These are phyloP conservation scores for Oropetium thomaeum DNA, from an alignment of 176 grass and related monocot species.

Conservation along the genomic window DNA sequence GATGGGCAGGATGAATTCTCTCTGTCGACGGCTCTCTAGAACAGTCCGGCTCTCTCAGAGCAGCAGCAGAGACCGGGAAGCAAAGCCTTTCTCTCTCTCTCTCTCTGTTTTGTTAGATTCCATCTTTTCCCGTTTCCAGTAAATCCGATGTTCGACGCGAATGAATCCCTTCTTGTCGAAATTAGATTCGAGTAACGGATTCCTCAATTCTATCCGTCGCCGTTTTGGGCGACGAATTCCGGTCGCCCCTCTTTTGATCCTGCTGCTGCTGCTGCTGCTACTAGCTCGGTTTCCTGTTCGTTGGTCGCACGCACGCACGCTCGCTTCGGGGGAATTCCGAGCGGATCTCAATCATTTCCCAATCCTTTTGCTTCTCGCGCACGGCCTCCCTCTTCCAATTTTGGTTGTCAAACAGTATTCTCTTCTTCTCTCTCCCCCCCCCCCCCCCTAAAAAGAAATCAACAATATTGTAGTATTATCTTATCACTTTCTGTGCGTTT, in stretches of 20 bases:
- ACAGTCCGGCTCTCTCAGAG: not conserved
- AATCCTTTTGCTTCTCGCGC: not conserved
- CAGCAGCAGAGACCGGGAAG: not conserved
- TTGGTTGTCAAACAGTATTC: too few relatives aligned
- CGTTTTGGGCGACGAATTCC: not conserved
- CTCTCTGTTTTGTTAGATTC: not conserved
- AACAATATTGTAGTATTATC: too few relatives aligned
- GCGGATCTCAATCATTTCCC: conserved; percentile 38
- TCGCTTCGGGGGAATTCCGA: conserved; percentile 11
- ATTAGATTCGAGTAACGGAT: not conserved
- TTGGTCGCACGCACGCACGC: too few relatives aligned
- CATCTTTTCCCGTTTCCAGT: not conserved
- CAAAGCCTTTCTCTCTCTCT: not conserved
- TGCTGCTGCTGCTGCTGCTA: too few relatives aligned
- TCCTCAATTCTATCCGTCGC: not conserved
- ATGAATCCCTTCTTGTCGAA: not conserved
- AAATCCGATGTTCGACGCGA: not conserved
- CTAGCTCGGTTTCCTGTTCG: not conserved
- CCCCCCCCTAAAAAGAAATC: too few relatives aligned
- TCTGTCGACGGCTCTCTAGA: not conserved
- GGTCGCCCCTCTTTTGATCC: not conserved
- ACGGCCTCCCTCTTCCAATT: not conserved
- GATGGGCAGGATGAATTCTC: not conserved
- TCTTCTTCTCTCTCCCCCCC: too few relatives aligned
- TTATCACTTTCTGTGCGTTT: too few relatives aligned